Evolutionary conservation across 257 asterid genomes (phyloP).

Genomic region (Nicotiana otophora): DNA sequence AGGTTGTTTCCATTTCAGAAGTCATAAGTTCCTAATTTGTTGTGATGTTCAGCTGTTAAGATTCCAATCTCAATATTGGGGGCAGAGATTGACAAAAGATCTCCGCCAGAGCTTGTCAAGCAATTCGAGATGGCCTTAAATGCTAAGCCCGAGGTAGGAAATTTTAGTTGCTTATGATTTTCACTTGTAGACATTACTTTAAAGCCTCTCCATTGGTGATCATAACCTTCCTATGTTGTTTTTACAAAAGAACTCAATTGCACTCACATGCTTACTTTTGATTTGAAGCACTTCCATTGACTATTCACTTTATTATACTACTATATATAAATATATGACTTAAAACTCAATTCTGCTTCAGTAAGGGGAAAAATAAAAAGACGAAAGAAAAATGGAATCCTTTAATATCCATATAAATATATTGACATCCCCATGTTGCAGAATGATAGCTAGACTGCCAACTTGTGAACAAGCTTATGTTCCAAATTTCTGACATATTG

Average conservation of each 20-base stretch:
- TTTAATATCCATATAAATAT: neutral
- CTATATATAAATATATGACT: neutral
- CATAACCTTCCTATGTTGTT: neutral
- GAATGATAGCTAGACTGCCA: neutral
- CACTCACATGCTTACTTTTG: neutral
- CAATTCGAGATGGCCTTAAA: slow-evolving; percentile 35
- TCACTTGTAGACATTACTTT: neutral
- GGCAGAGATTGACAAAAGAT: slow-evolving; percentile 43
- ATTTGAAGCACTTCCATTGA: neutral
- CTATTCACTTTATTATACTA: neutral
- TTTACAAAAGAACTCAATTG: neutral
- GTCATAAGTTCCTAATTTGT: neutral
- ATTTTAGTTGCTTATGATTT: neutral
- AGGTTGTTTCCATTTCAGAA: neutral
- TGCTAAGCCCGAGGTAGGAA: slow-evolving; percentile 47
- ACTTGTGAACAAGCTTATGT: neutral
- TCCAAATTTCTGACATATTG: neutral
- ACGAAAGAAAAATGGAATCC: neutral
- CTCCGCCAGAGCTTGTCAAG: slow-evolving; percentile 47
- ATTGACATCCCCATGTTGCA: neutral
- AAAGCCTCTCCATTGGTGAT: neutral
- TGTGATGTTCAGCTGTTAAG: slow-evolving; percentile 41
- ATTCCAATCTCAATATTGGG: slow-evolving; percentile 54
- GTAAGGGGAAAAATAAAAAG: neutral
- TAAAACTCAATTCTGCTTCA: neutral